A percentile compares a stretch with the other conserved stretches of the same genome.
These are phyloP conservation scores for Tolypocladium paradoxum DNA, from an alignment of 2,329 filamentous ascomycete species.

Conservation along the genomic window DNA sequence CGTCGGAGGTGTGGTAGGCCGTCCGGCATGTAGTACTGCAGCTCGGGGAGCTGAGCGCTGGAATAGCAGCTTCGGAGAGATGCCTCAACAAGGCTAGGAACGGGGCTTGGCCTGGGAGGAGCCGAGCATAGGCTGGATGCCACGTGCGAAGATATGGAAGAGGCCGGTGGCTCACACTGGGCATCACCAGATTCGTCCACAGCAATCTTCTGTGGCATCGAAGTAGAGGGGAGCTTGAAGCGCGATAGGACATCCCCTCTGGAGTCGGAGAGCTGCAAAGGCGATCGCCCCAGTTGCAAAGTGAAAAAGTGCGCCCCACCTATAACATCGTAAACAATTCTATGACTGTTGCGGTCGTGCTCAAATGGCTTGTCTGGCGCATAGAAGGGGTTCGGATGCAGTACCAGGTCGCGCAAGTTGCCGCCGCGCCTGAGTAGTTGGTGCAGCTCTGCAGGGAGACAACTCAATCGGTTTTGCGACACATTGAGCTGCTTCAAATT, in stretches of 20 bases:
- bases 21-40: slow-evolving; percentile 31
- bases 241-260: slow-evolving; percentile 16
- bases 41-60: slow-evolving; percentile 29
- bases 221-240: slow-evolving; percentile 16
- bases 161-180: slow-evolving; percentile 2
- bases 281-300: slow-evolving; percentile 17
- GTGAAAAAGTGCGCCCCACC: slow-evolving; percentile 12
- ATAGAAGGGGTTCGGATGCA: slow-evolving; percentile 55
- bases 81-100: slow-evolving; percentile 41
- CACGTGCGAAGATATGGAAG: not conserved
- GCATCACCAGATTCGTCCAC: slow-evolving; percentile 7
- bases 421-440: slow-evolving; percentile 35
- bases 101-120: slow-evolving; percentile 17
- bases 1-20: slow-evolving; percentile 27
- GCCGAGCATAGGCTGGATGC: slow-evolving; percentile 5
- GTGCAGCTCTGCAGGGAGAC: slow-evolving; percentile 53
- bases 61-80: slow-evolving; percentile 35
- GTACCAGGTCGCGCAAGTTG: slow-evolving; percentile 38
- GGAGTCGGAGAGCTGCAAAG: slow-evolving; percentile 19
- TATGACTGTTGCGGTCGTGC: not conserved
- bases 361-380: slow-evolving; percentile 20
- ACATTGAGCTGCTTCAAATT: slow-evolving; percentile 55
- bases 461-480: slow-evolving; percentile 50
- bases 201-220: slow-evolving; percentile 10
- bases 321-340: not conserved